phyloP scores from a whole-genome alignment of 352 stramenopile genomes.

The Peronosclerospora sorghi region DNA sequence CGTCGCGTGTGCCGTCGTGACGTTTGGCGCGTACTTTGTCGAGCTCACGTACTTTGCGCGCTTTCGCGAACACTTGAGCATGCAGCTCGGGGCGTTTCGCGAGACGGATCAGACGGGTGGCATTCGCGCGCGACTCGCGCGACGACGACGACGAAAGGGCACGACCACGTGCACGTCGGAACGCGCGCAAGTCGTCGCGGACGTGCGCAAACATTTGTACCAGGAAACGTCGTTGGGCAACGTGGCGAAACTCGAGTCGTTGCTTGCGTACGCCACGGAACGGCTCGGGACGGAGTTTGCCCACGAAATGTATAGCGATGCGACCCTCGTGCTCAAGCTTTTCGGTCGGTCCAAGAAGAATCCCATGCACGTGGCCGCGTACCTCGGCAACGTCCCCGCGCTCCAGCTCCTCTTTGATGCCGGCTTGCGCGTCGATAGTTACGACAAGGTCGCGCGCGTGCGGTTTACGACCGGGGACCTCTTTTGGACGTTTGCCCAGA shows the following conservation, averaged over 20 bases:
- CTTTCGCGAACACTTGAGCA: conserved; percentile 78
- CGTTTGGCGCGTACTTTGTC: conserved; percentile 19
- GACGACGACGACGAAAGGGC: conserved; percentile 18
- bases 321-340: conserved; percentile 52
- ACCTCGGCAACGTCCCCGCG: conserved; percentile 65
- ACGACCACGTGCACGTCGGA: neutral
- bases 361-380: conserved; percentile 73
- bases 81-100: conserved; percentile 74
- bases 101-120: conserved; percentile 75
- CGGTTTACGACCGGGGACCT: conserved; percentile 70
- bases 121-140: conserved; percentile 28
- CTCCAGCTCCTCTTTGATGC: conserved; percentile 52
- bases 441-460: conserved; percentile 72
- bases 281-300: conserved; percentile 58
- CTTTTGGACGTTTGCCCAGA: conserved; percentile 73
- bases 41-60: conserved; percentile 65
- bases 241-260: conserved; percentile 34
- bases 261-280: conserved; percentile 37
- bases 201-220: conserved; percentile 63
- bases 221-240: conserved; percentile 62
- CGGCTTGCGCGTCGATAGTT: conserved; percentile 52
- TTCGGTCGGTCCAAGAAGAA: conserved; percentile 77
- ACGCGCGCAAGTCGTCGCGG: conserved; percentile 39
- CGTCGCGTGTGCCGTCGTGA: conserved; percentile 30
- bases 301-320: conserved; percentile 52